A percentile compares a stretch with the other conserved stretches of the same genome.
These are phyloP conservation scores for Corymbia calophylla DNA, from an alignment of 441 rosid species.

Conservation along the genomic window DNA sequence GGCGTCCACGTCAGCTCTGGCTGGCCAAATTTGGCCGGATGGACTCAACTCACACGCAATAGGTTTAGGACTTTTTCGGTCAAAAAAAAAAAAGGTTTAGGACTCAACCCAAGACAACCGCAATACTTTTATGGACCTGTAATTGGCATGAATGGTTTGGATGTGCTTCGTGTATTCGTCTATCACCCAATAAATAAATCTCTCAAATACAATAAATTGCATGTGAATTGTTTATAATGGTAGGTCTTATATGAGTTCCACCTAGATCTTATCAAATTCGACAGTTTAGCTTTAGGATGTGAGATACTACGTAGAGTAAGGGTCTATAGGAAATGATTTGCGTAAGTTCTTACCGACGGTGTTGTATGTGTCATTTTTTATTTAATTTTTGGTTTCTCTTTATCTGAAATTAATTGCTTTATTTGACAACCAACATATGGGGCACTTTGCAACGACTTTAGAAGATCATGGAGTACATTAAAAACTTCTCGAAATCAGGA, in stretches of 20 bases:
- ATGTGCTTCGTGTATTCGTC: not conserved
- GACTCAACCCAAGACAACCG: no score
- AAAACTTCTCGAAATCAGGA: not conserved
- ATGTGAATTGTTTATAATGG: not conserved
- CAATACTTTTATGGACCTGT: no score
- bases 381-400: not conserved
- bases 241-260: not conserved
- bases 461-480: not conserved
- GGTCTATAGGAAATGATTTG: not conserved
- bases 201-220: not conserved
- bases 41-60: no score
- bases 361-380: not conserved
- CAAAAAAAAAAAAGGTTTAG: no score
- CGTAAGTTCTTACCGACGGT: rapidly evolving
- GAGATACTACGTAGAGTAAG: not conserved
- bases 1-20: no score
- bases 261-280: not conserved
- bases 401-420: not conserved
- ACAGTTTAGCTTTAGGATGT: not conserved
- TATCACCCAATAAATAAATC: not conserved
- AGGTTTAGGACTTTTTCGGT: no score
- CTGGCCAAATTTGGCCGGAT: no score
- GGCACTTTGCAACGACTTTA: not conserved
- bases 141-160: not conserved
- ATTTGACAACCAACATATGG: not conserved